Evolutionary conservation across 345 rosid genomes (phyloP), one percentile per base, ranked within the genome.

Genomic region (Pugionium dolabratum): DNA sequence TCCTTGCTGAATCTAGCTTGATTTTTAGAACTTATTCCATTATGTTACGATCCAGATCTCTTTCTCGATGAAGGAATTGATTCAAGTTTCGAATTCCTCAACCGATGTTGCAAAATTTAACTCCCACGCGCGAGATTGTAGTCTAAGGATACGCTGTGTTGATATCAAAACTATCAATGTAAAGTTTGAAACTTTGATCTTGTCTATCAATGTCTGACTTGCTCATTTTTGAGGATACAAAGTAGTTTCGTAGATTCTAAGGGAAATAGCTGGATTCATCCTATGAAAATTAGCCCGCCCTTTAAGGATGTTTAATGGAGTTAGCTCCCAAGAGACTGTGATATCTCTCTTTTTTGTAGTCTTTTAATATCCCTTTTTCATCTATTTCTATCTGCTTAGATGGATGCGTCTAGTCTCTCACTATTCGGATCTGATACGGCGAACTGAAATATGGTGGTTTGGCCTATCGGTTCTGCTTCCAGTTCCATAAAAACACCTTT

Each of bases 161-260:
- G 25, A 25, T 42, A 18, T 43, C 5, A 6, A 3, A 50, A 34
- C 34, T 43, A 37, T 53, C 40, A 44, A 32, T 44, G 27, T 55
- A 55, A 62, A 48, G 56, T 49, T 62, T 47, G 56, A 62, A 48
- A 10, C 67, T 46, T 59, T 59, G 41, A 11, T 43, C 50, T 59
- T 46, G 10, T 26, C 27, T 3, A 4, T 42, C 60, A 51, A 51
- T 51, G 26, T 69, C 6, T 69, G 43, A 49, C 29, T 58, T 58
- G 28, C 34, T 40, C 58, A 25, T 39, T 68, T 42, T 9, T 57
- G n/a, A 36, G 31, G 32, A 6, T 5, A 51, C n/a, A 26, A 11
- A 10, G 1, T 7, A 36, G 11, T 27, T 28, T 47, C 43, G 4
- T 31, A 10, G 6, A 52, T 52, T 31, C 32, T 3, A 5, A 39